Evolutionary conservation across 345 rosid species (phyloP).

Genomic region (Eucalyptus lansdowneana): DNA sequence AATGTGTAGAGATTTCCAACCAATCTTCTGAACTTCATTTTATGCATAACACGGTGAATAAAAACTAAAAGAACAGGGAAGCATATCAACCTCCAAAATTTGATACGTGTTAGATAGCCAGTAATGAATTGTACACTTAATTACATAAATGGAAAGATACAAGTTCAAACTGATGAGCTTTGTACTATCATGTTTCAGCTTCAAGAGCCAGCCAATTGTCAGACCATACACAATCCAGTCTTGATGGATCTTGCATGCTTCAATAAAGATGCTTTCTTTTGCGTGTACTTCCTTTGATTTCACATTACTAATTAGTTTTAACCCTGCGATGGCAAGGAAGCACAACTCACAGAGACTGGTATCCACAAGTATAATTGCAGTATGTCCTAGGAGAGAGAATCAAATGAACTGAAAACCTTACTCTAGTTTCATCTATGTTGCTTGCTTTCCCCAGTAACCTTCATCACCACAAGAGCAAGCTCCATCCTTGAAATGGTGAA

Average conservation of each 20-base stretch:
- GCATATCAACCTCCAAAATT: neutral
- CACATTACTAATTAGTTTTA: neutral
- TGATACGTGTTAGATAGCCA: neutral
- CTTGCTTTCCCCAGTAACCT: slow-evolving; percentile 21
- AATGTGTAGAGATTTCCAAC: neutral
- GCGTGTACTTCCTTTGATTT: neutral
- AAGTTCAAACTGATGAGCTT: neutral
- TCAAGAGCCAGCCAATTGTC: neutral
- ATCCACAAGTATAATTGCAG: neutral
- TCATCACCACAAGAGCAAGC: slow-evolving; percentile 69
- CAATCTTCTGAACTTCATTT: neutral
- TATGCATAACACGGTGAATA: neutral
- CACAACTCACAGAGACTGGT: neutral
- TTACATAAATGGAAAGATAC: neutral
- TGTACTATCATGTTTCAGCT: neutral
- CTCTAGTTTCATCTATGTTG: neutral
- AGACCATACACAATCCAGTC: neutral
- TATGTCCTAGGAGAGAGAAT: neutral
- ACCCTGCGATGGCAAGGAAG: neutral
- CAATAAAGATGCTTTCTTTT: neutral
- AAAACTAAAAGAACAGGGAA: neutral
- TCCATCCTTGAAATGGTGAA: slow-evolving; percentile 77
- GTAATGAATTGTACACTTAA: neutral
- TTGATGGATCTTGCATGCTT: neutral
- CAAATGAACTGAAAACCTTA: neutral